Base-by-base conservation (phyloP, 441 rosid genomes). In the Croton setiger region DNA sequence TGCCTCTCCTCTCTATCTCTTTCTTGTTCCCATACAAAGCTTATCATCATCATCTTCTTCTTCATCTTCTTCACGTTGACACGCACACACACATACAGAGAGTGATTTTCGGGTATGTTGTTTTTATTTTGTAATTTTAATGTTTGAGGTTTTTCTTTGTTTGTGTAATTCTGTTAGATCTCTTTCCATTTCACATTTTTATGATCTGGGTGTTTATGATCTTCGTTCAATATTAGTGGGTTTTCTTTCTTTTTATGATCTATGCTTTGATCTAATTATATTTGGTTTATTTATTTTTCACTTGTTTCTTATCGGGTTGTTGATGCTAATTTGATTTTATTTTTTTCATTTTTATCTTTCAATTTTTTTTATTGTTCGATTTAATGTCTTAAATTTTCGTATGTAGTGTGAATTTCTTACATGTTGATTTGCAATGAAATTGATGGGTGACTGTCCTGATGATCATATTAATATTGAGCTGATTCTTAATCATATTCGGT, bases 231-330 rank as follows among this genome's bases (percentile, higher is more conserved):
- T 66, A 63, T 44, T 67, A 9, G 13, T 73, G 67, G 71, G 63
- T 72, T 76, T 31, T 66, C 18, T 45, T 73, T 72, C 48, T 49
- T 60, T 62, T 54, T 21, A 20, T 65, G 63, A 60, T 75, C 80
- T 62, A 21, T 66, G 69, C 64, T 81, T 79, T 76, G 82, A 79
- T 85, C 80, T 66, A 71, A 37, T 57, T 55, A 21, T 52, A 55
- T 45, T 47, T 70, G n/a, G 39, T 48, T 49, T 37, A 45, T 55
- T 53, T 62, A 37, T 53, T 63, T 66, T 63, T 27, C 31, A 1
- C 18, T 64, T 60, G 60, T 56, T 39, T 70, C 62, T 69, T 51
- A 18, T 20, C n/a, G 55, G 7, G 37, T 56, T 63, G 54, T 52
- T 53, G n/a, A 45, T 47, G 27, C 18, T 13, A n/a, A 49, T 64